Evolutionary conservation across 352 stramenopile genomes (phyloP).

Genomic region (Phytophthora melonis): DNA sequence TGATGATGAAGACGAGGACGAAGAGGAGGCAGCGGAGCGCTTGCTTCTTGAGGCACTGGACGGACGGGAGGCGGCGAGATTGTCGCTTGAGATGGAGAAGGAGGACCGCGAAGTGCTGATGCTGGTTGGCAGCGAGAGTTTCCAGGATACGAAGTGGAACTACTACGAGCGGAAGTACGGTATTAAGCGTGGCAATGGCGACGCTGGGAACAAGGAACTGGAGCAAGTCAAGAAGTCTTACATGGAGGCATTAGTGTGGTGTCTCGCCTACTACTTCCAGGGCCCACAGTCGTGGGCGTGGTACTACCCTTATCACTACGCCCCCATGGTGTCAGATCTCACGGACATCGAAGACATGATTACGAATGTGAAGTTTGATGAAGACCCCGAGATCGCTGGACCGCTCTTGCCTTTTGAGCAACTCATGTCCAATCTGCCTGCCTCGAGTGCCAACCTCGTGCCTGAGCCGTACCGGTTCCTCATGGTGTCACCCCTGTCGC

Average conservation of each 20-base stretch:
- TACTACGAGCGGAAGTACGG: slow-evolving; percentile 90
- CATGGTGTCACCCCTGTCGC: slow-evolving; percentile 96
- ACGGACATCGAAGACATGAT: slow-evolving; percentile 87
- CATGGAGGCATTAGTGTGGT: slow-evolving; percentile 85
- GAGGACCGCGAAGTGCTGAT: slow-evolving; percentile 60
- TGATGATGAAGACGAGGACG: slow-evolving; percentile 58
- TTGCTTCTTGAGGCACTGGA: slow-evolving; percentile 72
- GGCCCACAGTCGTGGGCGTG: slow-evolving; percentile 98
- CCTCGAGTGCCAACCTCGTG: slow-evolving; percentile 95
- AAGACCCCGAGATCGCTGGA: slow-evolving; percentile 61
- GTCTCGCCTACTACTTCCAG: slow-evolving; percentile 87
- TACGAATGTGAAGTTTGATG: slow-evolving; percentile 84
- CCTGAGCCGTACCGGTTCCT: slow-evolving; percentile 94
- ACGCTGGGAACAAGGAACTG: slow-evolving; percentile 63
- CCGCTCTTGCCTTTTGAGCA: slow-evolving; percentile 98
- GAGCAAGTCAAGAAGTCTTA: slow-evolving; percentile 79
- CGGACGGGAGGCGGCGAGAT: slow-evolving; percentile 54
- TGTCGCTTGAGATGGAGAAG: slow-evolving; percentile 51
- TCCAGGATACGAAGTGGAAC: slow-evolving; percentile 87
- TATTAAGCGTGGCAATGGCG: slow-evolving; percentile 63
- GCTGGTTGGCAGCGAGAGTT: slow-evolving; percentile 71
- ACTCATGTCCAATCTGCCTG: slow-evolving; percentile 97
- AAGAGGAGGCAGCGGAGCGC: slow-evolving; percentile 57
- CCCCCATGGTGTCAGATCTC: slow-evolving; percentile 98
- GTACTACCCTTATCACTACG: slow-evolving; percentile 99